Conservation (phyloP, 2,329 filamentous ascomycete species). For the Penicillium sp. region DNA sequence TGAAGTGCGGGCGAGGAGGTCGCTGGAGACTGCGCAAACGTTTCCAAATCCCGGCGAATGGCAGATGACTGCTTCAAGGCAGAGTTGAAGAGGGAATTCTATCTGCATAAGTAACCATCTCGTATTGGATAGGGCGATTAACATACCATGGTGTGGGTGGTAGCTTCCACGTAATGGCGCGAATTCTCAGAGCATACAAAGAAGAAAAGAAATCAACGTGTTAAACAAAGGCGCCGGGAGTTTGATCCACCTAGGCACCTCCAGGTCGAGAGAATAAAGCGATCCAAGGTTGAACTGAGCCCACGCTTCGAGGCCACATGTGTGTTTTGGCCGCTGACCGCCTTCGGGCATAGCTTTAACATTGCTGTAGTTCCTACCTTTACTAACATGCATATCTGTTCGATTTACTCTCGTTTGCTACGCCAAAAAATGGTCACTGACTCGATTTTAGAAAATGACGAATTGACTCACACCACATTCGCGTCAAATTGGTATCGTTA, state of each 20-base stretch:
- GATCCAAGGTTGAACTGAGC: background rate
- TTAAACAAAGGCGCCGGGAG: background rate
- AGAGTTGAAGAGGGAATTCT: constrained; percentile 85
- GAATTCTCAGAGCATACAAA: background rate
- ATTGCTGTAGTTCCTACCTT: background rate
- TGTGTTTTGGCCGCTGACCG: constrained; percentile 36
- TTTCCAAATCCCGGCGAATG: constrained; percentile 73
- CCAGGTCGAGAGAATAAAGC: background rate
- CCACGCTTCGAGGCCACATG: constrained; percentile 1
- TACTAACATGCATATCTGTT: background rate
- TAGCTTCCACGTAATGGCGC: background rate
- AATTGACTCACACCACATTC: background rate
- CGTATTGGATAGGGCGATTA: background rate
- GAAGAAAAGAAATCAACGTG: background rate
- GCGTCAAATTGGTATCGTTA: constrained; percentile 2
- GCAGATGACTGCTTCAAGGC: constrained; percentile 81
- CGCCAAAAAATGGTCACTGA: background rate
- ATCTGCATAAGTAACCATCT: constrained; percentile 5
- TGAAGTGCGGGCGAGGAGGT: constrained; percentile 64
- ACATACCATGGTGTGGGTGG: constrained; percentile 20
- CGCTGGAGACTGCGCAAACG: constrained; percentile 61
- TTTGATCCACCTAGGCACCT: background rate
- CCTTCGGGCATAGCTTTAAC: constrained; percentile 20
- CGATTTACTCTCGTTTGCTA: background rate
- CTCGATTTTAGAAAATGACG: background rate